Base-by-base conservation (phyloP, 139 green algal species). In the Diplosphaera chodatii region DNA sequence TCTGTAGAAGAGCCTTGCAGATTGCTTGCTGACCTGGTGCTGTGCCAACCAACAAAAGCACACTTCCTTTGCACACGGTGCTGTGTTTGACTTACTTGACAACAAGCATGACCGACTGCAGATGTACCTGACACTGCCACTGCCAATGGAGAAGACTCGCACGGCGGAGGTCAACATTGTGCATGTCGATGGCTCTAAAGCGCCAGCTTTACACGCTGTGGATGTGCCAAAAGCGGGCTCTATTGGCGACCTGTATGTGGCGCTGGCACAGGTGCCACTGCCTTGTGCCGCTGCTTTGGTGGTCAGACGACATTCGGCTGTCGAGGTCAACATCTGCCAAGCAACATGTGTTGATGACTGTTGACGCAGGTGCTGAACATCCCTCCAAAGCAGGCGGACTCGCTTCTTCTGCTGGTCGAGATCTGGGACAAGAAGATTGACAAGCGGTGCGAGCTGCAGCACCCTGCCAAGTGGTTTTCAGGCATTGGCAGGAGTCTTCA, bases 101-200 rank as follows among this genome's bases (percentile, higher is more conserved):
- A n/a, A n/a, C n/a, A n/a, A n/a, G n/a, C n/a, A n/a, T n/a, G n/a
- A n/a, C n/a, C n/a, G n/a, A n/a, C n/a, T 59, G 1, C 95, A 97
- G 84, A 97, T 97, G 91, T 97, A 97, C 80, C 80, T 98, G 27
- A 93, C 92, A 0, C 86, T 98, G 75, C 93, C 91, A 1, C 83
- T 98, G 72, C 94, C 94, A 15, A 48, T 66, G 34, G 69, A 79
- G 37, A 78, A 77, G 71, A 80, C 66, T 27, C 70, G 78, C 27
- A 71, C 29, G 48, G 33, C 94, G 32, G 65, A 70, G 20, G 75
- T 89, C 37, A 88, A 83, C n/a, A 72, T 95, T 29, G 63, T 94
- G 41, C 63, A 75, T 37, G 64, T 77, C 28, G 83, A 87, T 62
- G 86, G 86, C 48, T 65, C 55, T n/a, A 25, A 32, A 25, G 18